Percentiles rank a stretch among this genome's conserved stretches.
Evolutionary conservation across 75 land plant genomes (phyloP).

Genomic region (Picea sitchensis): DNA sequence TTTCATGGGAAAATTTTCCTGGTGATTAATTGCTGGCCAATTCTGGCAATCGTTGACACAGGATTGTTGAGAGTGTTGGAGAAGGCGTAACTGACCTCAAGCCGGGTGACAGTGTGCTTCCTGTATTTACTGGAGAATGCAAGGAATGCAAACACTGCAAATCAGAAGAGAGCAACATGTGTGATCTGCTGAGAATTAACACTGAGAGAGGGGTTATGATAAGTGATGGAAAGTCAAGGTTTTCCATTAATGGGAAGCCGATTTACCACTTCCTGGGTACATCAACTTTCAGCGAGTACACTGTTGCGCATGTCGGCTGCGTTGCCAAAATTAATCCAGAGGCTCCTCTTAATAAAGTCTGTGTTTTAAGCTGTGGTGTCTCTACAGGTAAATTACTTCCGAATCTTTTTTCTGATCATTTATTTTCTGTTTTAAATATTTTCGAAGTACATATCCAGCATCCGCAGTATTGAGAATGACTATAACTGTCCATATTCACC

Average conservation of each 20-base stretch:
- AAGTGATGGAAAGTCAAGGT: constrained; percentile 16
- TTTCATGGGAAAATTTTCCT: no score
- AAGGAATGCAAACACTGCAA: constrained; percentile 29
- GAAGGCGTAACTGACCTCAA: constrained; percentile 34
- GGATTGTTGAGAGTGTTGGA: constrained; percentile 51
- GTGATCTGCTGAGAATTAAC: constrained; percentile 18
- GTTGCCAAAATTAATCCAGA: constrained; percentile 47
- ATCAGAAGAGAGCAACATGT: constrained; percentile 41
- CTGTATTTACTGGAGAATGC: constrained; percentile 52
- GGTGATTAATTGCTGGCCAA: no score
- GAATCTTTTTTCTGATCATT: no score
- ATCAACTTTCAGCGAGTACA: constrained; percentile 69
- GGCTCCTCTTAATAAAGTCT: constrained; percentile 55
- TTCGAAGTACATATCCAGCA: no score
- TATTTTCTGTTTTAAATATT: no score
- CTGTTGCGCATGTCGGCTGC: constrained; percentile 51
- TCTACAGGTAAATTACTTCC: constrained; percentile 29
- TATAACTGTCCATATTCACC: no score
- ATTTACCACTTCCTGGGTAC: constrained; percentile 34
- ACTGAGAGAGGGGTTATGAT: constrained; percentile 26
- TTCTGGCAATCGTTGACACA: constrained; percentile 11
- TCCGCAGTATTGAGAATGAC: no score
- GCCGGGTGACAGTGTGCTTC: constrained; percentile 39
- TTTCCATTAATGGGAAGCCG: constrained; percentile 25
- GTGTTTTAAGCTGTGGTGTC: constrained; percentile 56